Evolutionary conservation across 2,329 filamentous ascomycete genomes (phyloP), one percentile per base, ranked within the genome.

Genomic region (Hypomyces perniciosus): DNA sequence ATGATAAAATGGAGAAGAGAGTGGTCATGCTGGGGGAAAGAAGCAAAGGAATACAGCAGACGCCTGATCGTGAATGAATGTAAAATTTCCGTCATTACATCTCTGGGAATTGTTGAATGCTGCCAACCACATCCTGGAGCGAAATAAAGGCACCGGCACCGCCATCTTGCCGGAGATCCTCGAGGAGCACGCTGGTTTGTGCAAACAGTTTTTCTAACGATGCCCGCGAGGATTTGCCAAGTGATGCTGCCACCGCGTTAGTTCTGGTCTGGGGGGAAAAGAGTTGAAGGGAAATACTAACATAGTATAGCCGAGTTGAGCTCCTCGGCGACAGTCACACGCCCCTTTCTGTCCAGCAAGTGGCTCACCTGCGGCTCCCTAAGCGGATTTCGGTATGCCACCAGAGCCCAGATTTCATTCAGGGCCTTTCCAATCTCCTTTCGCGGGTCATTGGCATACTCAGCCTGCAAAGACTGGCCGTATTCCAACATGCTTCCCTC

Each of bases 301-400:
- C 90, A 83, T 54, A 99, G 69, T 60, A 99, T 96, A 43, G 90
- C 91, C 54, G 89, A 88, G 68, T 97, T 97, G 51, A 99, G 75
- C 67, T 96, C 91, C 71, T 99, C 93, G 7, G 91, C 91, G 38
- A 97, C 89, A 13, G 82, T 77, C 13, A 84, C 81, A 40, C 93
- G 77, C 1, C 88, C 90, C 47, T 79, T 81, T 37, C 80, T 76
- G 61, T 95, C 88, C 51, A 99, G 73, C 53, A 96, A 72, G 62
- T 89, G 85, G 12, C 85, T 84, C 52, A 96, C 79, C 53, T 86
- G 81, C 44, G 79, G 77, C 55, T 88, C 89, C 58, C 84, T 82
- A 12, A 86, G 76, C 1, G 91, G 88, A 62, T 96, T 88, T 34
- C 81, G 72, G 62, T 97, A 99, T 1, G 91, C 91, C 56, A 97